A percentile compares a stretch with the other conserved stretches of the same genome.
These are phyloP conservation scores for Pelargonium myrrhifolium DNA, from an alignment of 441 rosid species.

Conservation along the genomic window DNA sequence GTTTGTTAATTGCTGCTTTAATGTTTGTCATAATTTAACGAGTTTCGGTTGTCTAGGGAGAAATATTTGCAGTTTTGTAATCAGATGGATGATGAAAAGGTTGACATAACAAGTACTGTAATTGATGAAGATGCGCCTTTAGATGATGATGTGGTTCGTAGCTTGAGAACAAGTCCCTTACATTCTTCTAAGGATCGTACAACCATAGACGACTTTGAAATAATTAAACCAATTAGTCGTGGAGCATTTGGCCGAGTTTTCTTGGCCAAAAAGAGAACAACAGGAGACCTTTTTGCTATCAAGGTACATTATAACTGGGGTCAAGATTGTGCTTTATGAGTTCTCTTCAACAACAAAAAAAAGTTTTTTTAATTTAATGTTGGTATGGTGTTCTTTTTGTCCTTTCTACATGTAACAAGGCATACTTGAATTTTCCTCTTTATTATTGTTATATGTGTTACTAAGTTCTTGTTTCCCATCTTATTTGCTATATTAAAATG, in stretches of 20 bases:
- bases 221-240: constrained; percentile 96
- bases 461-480: not conserved
- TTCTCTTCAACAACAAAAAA: not conserved
- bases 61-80: constrained; percentile 91
- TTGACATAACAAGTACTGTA: constrained; percentile 73
- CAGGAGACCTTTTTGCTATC: constrained; percentile 96
- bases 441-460: constrained; percentile 2
- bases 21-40: constrained; percentile 13
- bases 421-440: not conserved
- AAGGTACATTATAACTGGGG: constrained; percentile 44
- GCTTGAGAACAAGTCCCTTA: constrained; percentile 89
- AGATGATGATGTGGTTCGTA: constrained; percentile 91
- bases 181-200: constrained; percentile 86
- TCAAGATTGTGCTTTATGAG: constrained; percentile 2
- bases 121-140: constrained; percentile 93
- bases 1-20: constrained; percentile 13
- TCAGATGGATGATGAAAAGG: constrained; percentile 80
- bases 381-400: not conserved
- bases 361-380: not conserved
- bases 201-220: constrained; percentile 94
- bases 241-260: constrained; percentile 99
- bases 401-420: not conserved
- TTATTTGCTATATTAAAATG: not conserved
- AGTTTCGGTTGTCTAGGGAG: constrained; percentile 52
- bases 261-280: constrained; percentile 91